Conservation (phyloP, 176 grass and related monocot species). For the Musa acuminata region DNA sequence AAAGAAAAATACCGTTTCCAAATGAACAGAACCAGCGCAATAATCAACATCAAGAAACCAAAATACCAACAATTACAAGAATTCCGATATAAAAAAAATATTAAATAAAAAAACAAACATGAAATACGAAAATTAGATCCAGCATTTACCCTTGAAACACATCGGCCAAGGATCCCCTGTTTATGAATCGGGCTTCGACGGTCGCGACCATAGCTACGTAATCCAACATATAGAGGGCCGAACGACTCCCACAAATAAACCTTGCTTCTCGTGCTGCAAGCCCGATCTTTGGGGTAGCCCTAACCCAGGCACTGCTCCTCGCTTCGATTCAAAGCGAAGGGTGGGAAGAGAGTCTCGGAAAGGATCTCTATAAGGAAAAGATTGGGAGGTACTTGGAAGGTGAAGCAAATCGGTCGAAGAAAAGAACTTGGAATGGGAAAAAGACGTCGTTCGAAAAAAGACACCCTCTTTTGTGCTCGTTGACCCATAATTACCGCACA, state of each 20-base stretch:
- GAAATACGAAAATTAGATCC: neutral
- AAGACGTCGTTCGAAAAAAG: neutral
- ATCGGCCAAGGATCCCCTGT: conserved; percentile 4
- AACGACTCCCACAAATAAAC: neutral
- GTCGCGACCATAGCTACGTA: neutral
- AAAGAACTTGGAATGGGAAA: neutral
- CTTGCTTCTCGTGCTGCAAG: too few relatives aligned
- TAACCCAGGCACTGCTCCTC: neutral
- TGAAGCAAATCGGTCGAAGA: neutral
- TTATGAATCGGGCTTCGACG: conserved; percentile 10
- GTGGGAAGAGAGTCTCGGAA: neutral
- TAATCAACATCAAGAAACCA: too few relatives aligned
- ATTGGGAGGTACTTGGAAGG: neutral
- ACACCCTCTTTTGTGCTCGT: neutral
- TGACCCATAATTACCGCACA: too few relatives aligned
- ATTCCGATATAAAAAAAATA: too few relatives aligned
- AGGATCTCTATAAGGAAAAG: neutral
- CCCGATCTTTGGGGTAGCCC: neutral
- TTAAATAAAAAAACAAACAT: too few relatives aligned
- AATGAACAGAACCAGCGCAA: too few relatives aligned
- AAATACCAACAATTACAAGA: too few relatives aligned
- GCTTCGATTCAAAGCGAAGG: neutral
- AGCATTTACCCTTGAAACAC: conserved; percentile 1
- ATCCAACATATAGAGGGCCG: neutral
- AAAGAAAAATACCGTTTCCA: too few relatives aligned